Evolutionary conservation across 345 rosid species (phyloP), one percentile per base, ranked within the genome.

Genomic region (Eucalyptus polyanthemos): DNA sequence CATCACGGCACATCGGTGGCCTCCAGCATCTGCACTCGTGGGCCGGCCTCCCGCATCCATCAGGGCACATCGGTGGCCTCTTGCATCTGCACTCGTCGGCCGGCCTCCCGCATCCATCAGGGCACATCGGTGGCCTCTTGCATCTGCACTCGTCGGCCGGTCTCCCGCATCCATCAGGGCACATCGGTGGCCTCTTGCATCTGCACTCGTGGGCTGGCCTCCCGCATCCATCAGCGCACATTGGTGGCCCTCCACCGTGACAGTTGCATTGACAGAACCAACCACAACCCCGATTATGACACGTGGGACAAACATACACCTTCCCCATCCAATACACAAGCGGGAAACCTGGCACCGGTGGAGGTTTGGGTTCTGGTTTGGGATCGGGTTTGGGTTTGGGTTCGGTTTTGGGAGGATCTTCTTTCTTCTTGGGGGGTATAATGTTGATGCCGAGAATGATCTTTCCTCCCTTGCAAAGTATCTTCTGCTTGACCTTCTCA

Each of bases 31-130:
- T 56, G 62, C 62, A 56, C 62, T 56, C 62, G 3, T 58, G 3
- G 65, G 13, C n/a, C 9, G 7, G n/a, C 86, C 96, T 91, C 2
- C 94, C 94, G 37, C 34, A 62, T 2, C 69, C 69, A 62, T 62
- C 69, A 27, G 2, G 8, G 34, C 69, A 60, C 31, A 50, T 14
- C 50, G 15, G 50, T 50, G 50, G 50, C 50, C 50, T 49, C 50
- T 49, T 49, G 50, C 50, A 49, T 49, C 50, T 49, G 50, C 50
- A 49, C 7, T 95, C 17, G 51, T 50, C 17, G 49, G 4, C 49
- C 49, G 67, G 31, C 16, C 15, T 60, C 8, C 67, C 31, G 15
- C 67, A 60, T 11, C 67, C 67, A 25, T 27, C 31, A 9, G 1
- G 7, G 67, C 67, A 60, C n/a, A 27, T 5, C 14, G 16, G 15